These are phyloP conservation scores for Tricholoma sp. DNA, from an alignment of 768 basidiomycete genomes.

Conservation along the genomic window DNA sequence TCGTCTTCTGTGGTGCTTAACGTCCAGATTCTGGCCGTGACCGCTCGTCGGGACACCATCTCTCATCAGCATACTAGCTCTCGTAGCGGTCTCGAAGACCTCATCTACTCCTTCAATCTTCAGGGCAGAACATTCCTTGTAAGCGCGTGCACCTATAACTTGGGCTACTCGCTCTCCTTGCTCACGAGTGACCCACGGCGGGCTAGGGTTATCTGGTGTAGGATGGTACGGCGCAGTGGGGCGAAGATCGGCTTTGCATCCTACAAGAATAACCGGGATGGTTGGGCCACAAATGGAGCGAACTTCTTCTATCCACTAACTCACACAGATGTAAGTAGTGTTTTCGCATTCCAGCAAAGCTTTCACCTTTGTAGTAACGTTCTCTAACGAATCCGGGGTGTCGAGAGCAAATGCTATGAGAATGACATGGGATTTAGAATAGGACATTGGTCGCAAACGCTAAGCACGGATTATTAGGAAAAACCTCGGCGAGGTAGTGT, in stretches of 20 bases:
- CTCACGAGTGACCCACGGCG: conserved; percentile 63
- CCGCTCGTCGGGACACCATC: conserved; percentile 64
- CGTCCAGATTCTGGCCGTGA: conserved; percentile 28
- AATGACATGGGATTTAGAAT: conserved; percentile 98
- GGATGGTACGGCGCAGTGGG: conserved; percentile 46
- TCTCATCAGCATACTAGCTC: conserved; percentile 94
- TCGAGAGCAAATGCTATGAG: conserved; percentile 96
- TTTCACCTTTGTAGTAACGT: conserved; percentile 85
- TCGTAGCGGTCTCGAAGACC: conserved; percentile 94
- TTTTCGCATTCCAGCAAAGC: background rate
- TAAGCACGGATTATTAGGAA: conserved; percentile 23
- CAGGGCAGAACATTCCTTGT: conserved; percentile 92
- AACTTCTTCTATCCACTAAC: conserved; percentile 99
- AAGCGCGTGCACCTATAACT: conserved; percentile 85
- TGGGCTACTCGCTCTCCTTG: conserved; percentile 80
- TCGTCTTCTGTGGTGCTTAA: conserved; percentile 47
- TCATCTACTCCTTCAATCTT: conserved; percentile 93
- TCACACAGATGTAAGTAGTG: conserved; percentile 8
- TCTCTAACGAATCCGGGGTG: conserved; percentile 94
- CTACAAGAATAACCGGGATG: conserved; percentile 93
- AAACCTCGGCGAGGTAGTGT: conserved; percentile 5
- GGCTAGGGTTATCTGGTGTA: conserved; percentile 35
- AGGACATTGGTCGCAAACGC: conserved; percentile 94
- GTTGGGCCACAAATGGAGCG: conserved; percentile 90
- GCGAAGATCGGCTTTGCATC: conserved; percentile 92